Conservation (phyloP, 352 stramenopile species). For the Pythium grandisporangium region DNA sequence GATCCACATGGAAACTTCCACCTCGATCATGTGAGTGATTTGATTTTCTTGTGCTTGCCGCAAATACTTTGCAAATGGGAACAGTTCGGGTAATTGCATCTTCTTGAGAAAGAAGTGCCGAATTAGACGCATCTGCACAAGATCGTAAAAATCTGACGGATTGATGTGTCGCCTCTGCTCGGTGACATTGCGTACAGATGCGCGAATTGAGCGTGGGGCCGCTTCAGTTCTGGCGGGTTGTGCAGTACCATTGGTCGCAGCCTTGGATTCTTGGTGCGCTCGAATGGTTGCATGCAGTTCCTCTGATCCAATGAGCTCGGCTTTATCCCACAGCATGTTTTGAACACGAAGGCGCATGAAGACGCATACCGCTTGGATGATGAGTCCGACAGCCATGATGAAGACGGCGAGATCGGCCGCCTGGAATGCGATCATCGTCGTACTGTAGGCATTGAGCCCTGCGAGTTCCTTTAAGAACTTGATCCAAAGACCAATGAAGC, state of each 20-base stretch:
- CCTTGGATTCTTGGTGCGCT: slow-evolving; percentile 1
- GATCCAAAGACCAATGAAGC: slow-evolving; percentile 11
- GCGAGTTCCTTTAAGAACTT: slow-evolving; percentile 10
- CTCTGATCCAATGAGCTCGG: slow-evolving; percentile 7
- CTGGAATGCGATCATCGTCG: slow-evolving; percentile 16
- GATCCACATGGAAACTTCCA: slow-evolving; percentile 14
- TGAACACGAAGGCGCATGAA: slow-evolving; percentile 8
- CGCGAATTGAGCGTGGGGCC: neutral
- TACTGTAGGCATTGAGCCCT: slow-evolving; percentile 4
- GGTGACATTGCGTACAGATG: neutral
- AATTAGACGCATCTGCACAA: slow-evolving; percentile 6
- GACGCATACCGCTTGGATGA: slow-evolving; percentile 16
- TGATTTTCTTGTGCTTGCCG: slow-evolving; percentile 14
- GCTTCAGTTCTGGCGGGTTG: neutral
- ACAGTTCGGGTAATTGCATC: slow-evolving; percentile 8
- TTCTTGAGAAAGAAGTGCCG: slow-evolving; percentile 11
- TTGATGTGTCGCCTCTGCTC: neutral
- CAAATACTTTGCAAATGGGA: slow-evolving; percentile 15
- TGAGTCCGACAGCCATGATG: slow-evolving; percentile 15
- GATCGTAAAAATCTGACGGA: neutral
- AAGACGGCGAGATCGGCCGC: slow-evolving; percentile 23
- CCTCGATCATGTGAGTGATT: slow-evolving; percentile 15
- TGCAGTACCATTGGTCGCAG: neutral
- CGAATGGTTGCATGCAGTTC: neutral
- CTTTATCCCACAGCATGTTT: slow-evolving; percentile 14